Conservation (phyloP, 148 eudicot species). For the Silene uniflora region DNA sequence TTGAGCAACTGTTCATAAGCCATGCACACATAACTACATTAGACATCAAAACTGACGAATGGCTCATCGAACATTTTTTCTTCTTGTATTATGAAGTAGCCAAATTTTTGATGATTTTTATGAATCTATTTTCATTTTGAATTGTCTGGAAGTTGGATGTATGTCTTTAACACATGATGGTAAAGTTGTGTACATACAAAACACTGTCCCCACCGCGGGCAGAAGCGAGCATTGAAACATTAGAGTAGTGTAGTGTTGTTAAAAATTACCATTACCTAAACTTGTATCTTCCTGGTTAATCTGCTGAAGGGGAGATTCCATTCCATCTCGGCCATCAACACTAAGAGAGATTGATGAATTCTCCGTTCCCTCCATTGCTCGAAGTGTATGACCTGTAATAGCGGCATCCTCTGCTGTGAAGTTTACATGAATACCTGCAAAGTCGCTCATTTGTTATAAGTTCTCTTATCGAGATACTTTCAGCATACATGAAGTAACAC, state of each 20-base stretch:
- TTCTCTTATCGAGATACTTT: neutral
- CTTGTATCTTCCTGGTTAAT: constrained; percentile 3
- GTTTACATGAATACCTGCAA: neutral
- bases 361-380: neutral
- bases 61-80: no score
- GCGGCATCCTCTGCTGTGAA: neutral
- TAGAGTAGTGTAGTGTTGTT: neutral
- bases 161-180: no score
- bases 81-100: no score
- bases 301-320: neutral
- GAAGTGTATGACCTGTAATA: neutral
- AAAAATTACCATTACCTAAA: constrained; percentile 6
- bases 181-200: no score
- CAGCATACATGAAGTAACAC: neutral
- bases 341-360: neutral
- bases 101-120: no score
- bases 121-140: no score
- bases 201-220: no score
- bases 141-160: no score
- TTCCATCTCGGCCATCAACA: neutral
- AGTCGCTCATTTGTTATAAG: neutral
- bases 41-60: neutral
- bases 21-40: neutral
- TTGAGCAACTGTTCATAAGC: neutral
- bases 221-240: neutral